Evolutionary conservation across 257 asterid species (phyloP).

Genomic region (Salvia hispanica): DNA sequence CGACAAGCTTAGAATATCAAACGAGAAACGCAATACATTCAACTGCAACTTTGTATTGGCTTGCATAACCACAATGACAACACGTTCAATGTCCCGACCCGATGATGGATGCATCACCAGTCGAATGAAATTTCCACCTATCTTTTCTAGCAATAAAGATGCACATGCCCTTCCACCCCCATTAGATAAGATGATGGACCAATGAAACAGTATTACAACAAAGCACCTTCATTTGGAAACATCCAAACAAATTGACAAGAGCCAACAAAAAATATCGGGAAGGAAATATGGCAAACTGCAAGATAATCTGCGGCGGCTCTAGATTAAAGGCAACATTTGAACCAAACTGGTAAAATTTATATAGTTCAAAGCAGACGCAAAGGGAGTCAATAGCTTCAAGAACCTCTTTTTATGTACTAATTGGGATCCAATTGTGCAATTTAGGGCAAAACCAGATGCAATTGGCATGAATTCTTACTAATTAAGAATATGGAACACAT

Average conservation of each 20-base stretch:
- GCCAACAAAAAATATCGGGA: background rate
- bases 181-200: background rate
- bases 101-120: background rate
- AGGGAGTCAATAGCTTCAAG: background rate
- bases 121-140: background rate
- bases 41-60: conserved; percentile 3
- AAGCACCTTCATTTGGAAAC: background rate
- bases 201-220: conserved; percentile 1
- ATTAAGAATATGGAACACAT: conserved; percentile 9
- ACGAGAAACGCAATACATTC: background rate
- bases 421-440: background rate
- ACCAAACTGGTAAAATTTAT: background rate
- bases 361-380: background rate
- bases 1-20: background rate
- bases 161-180: background rate
- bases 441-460: conserved; percentile 1
- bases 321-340: background rate
- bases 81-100: background rate
- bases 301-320: background rate
- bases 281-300: background rate
- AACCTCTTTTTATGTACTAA: background rate
- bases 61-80: conserved; percentile 15
- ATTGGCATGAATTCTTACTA: background rate
- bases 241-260: background rate
- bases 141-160: conserved; percentile 1